Evolutionary conservation across 345 rosid genomes (phyloP).

Genomic region (Melastoma malabathricum): DNA sequence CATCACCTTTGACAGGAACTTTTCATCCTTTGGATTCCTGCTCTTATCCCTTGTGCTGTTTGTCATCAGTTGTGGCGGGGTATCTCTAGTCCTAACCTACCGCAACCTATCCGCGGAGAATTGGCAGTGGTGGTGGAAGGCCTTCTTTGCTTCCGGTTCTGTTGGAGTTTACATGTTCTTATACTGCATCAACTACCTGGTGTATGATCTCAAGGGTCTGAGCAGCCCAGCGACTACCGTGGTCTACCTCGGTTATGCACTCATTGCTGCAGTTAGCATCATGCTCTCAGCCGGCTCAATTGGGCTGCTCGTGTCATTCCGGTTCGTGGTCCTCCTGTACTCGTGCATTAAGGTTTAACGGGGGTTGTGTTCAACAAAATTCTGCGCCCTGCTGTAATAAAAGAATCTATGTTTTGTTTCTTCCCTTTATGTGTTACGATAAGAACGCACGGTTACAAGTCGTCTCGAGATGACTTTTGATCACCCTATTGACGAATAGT

Average conservation of each 20-base stretch:
- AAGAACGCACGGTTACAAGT: too few species aligned
- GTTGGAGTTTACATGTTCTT: constrained; percentile 5
- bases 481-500: too few species aligned
- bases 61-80: neutral
- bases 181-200: constrained; percentile 7
- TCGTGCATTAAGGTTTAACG: constrained; percentile 2
- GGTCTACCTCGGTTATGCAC: constrained; percentile 6
- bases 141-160: constrained; percentile 11
- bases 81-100: constrained; percentile 6
- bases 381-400: too few species aligned
- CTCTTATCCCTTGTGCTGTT: neutral
- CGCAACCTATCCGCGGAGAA: constrained; percentile 6
- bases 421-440: too few species aligned
- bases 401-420: too few species aligned
- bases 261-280: neutral
- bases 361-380: too few species aligned
- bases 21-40: constrained; percentile 2
- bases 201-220: neutral
- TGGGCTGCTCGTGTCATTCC: constrained; percentile 9
- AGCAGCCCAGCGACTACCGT: neutral
- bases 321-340: constrained; percentile 9
- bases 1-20: constrained; percentile 1
- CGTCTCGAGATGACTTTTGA: too few species aligned
- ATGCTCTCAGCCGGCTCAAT: constrained; percentile 8
- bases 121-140: constrained; percentile 16